Evolutionary conservation across 805 yeast species (phyloP).

Genomic region (Hanseniaspora thailandica): DNA sequence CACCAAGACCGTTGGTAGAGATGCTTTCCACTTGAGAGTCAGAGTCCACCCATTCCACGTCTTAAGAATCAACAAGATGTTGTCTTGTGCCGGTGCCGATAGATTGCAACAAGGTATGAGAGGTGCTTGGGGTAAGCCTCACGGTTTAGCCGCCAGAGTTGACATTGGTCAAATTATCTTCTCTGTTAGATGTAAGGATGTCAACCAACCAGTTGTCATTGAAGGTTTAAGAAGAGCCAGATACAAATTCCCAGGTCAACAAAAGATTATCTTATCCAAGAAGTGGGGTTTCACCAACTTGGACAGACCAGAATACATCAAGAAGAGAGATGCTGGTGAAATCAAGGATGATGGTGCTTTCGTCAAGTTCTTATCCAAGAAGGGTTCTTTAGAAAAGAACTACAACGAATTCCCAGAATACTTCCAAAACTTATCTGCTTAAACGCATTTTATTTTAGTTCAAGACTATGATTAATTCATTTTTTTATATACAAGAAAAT

Average conservation of each 20-base stretch:
- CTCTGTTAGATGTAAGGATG: conserved; percentile 97
- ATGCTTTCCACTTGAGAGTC: conserved; percentile 98
- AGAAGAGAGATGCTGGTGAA: conserved; percentile 92
- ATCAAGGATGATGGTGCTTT: conserved; percentile 99
- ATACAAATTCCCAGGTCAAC: conserved; percentile 99
- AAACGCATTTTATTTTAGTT: conserved; percentile 1
- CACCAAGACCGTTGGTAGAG: conserved; percentile 96
- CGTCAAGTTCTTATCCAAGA: conserved; percentile 94
- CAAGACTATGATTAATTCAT: not conserved
- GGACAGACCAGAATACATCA: conserved; percentile 93
- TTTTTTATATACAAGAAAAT: not conserved
- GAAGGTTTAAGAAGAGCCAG: conserved; percentile 99
- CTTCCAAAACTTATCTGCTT: conserved; percentile 33
- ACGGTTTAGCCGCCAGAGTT: conserved; percentile 99
- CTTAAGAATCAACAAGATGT: conserved; percentile 99
- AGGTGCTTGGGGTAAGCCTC: conserved; percentile 99
- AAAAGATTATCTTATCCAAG: conserved; percentile 96
- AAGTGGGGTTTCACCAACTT: conserved; percentile 99
- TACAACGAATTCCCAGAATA: conserved; percentile 86
- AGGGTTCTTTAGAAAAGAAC: conserved; percentile 91
- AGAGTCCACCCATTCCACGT: conserved; percentile 99
- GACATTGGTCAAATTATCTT: conserved; percentile 95
- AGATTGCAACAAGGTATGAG: conserved; percentile 99
- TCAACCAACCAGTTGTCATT: conserved; percentile 91
- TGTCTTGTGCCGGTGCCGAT: conserved; percentile 99